phyloP scores from a whole-genome alignment of 164 flowering plant species.

The Nymphaea colorata region DNA sequence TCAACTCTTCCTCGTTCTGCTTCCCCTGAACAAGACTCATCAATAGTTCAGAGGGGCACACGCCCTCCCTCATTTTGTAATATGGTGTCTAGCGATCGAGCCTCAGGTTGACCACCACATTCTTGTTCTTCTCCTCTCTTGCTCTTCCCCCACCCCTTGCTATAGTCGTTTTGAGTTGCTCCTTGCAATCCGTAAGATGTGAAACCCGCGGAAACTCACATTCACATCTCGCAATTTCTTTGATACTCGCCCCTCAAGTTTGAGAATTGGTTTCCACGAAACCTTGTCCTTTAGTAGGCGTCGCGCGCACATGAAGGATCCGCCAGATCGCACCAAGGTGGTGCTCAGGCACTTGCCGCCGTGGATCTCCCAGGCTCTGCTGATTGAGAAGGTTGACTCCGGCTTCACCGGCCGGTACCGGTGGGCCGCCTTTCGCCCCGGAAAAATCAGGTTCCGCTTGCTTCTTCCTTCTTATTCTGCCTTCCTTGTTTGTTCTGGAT shows the following conservation, averaged over 20 bases:
- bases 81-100: too few relatives aligned
- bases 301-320: conserved; percentile 36
- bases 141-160: too few relatives aligned
- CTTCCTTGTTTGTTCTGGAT: background rate
- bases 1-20: too few relatives aligned
- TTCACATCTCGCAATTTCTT: background rate
- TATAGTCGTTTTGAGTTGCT: too few relatives aligned
- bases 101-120: too few relatives aligned
- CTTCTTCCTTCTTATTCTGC: background rate
- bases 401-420: conserved; percentile 55
- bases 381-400: conserved; percentile 58
- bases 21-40: too few relatives aligned
- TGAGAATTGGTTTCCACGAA: background rate
- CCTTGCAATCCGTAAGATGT: background rate
- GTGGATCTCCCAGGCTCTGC: conserved; percentile 37
- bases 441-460: conserved; percentile 53
- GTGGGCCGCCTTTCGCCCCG: conserved; percentile 61
- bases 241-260: background rate
- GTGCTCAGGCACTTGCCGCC: conserved; percentile 93
- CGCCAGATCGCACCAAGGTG: conserved; percentile 64
- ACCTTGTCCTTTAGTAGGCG: background rate
- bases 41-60: too few relatives aligned
- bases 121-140: too few relatives aligned
- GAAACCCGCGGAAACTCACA: background rate
- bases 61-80: too few relatives aligned